Evolutionary conservation across 2,329 filamentous ascomycete species (phyloP), one percentile per base, ranked within the genome.

Genomic region (Huntiella abstrusa): DNA sequence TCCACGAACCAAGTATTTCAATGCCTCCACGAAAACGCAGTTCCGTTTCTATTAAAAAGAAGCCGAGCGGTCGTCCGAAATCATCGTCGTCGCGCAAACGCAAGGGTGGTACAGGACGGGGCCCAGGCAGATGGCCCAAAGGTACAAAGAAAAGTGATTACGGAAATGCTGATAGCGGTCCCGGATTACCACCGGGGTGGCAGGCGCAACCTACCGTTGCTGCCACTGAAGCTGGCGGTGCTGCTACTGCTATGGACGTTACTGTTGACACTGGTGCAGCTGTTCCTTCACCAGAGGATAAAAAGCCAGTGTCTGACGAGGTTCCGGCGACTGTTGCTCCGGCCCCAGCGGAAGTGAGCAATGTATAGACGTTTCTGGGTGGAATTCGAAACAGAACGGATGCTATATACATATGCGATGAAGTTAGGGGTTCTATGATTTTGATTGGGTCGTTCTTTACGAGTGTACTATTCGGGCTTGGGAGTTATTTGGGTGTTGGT

Each of bases 111-210:
- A 80, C 75, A 1, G 75, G 75, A 2, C 68, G 75, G 44, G 75
- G 75, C 0, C 75, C 75, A 1, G 75, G 75, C 0, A 67, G 75
- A 37, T 80, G 74, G 73, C 75, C 75, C 0, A 80, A 79, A 56
- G 75, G 75, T 4, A 78, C 75, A 0, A 80, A 77, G 59, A 80
- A 80, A 57, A 71, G 71, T 35, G 75, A 80, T 54, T 80, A 80
- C 48, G 75, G 75, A 0, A 78, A 78, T 51, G 75, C 75, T 0
- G 71, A 73, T 33, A 78, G 75, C 53, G 75, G 75, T 1, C 75
- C 75, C 2, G 75, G 75, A 2, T 60, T 79, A 13, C 75, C 75
- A 1, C 75, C 75, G 2, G 66, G 65, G 0, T 76, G 73, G 73
- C 8, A 43, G 17, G 5, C 34, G 10, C n/a, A 33, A 38, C 17